Evolutionary conservation across 2,329 filamentous ascomycete species (phyloP).

Genomic region (Sclerotinia spermophila): DNA sequence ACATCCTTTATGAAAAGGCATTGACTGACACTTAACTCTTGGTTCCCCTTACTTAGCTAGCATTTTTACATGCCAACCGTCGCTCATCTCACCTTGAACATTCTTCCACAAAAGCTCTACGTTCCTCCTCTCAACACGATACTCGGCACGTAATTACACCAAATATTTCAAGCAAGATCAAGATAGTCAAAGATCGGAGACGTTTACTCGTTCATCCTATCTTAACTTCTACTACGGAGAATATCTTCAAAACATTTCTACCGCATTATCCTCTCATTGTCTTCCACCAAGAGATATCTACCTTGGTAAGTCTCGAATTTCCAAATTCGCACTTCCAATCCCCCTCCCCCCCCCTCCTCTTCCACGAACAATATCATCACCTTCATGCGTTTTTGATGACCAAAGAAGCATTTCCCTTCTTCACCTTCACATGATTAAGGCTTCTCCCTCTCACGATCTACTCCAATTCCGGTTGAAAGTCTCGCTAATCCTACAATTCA

Average conservation of each 20-base stretch:
- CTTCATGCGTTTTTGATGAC: constrained; percentile 3
- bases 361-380: constrained; percentile 20
- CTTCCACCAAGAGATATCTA: constrained; percentile 28
- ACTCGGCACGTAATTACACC: constrained; percentile 28
- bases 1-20: constrained; percentile 7
- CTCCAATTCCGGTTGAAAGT: not conserved
- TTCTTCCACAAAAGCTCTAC: constrained; percentile 20
- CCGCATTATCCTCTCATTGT: not conserved
- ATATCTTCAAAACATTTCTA: constrained; percentile 14
- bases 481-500: constrained; percentile 18
- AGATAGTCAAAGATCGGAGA: constrained; percentile 35
- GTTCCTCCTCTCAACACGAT: constrained; percentile 30
- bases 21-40: constrained; percentile 35
- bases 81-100: constrained; percentile 27
- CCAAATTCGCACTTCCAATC: not conserved
- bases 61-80: constrained; percentile 37
- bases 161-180: constrained; percentile 20
- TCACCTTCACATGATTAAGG: constrained; percentile 1
- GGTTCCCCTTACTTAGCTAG: constrained; percentile 24
- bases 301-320: constrained; percentile 17
- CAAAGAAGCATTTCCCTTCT: constrained; percentile 24
- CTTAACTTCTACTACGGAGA: constrained; percentile 25
- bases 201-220: constrained; percentile 40
- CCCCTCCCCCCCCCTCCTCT: constrained; percentile 16
- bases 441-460: constrained; percentile 9